phyloP scores from a whole-genome alignment of 139 green algal genomes.

The Auxenochlorella pyrenoidosa region DNA sequence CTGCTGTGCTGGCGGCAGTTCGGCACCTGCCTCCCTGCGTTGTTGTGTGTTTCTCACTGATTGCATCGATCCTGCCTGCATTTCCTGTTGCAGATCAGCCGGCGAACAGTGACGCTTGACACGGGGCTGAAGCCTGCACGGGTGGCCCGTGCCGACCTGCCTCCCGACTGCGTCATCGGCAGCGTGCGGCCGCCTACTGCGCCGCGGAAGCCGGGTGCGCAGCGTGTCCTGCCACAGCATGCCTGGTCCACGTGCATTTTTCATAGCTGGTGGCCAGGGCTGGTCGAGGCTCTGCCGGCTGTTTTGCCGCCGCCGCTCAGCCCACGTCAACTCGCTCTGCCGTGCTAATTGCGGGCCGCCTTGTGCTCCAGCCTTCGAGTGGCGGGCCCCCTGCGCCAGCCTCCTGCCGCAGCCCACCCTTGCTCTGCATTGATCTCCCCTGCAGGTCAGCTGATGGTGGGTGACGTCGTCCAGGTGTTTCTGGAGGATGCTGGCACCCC shows the following conservation, averaged over 20 bases:
- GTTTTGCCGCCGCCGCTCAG: no score
- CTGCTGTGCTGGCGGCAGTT: neutral
- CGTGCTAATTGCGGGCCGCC: no score
- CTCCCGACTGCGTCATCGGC: constrained; percentile 38
- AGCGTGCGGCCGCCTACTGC: neutral
- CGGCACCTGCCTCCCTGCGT: neutral
- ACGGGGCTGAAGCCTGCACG: constrained; percentile 36
- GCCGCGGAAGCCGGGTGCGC: neutral
- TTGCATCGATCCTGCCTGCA: neutral
- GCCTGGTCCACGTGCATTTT: neutral
- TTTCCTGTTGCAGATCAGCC: neutral
- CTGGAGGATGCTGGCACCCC: constrained; percentile 43
- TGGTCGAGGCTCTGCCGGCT: no score
- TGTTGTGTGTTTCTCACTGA: no score
- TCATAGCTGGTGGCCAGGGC: no score
- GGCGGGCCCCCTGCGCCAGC: neutral
- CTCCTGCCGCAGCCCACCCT: neutral
- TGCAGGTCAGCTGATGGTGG: constrained; percentile 36
- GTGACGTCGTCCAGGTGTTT: constrained; percentile 50
- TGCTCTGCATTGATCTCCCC: no score
- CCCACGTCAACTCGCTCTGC: no score
- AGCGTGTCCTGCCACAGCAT: neutral
- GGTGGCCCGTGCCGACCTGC: constrained; percentile 29
- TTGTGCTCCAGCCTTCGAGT: no score
- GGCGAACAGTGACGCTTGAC: constrained; percentile 38